A percentile compares a stretch with the other conserved stretches of the same genome.
Evolutionary conservation across 345 rosid genomes (phyloP).

Genomic region (Citrus sp.): DNA sequence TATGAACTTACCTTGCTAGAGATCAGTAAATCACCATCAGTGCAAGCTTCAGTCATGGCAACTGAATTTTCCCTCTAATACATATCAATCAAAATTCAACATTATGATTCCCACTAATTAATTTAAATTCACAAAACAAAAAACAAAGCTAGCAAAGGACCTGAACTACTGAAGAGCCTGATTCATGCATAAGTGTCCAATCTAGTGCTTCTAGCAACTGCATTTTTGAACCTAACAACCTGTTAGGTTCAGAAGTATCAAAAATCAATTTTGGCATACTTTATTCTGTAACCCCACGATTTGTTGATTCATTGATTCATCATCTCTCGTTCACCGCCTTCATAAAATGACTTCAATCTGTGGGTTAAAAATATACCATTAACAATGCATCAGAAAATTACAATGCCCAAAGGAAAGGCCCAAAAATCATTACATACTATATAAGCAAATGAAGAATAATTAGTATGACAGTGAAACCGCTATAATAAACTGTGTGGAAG

Average conservation of each 20-base stretch:
- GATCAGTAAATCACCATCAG: constrained; percentile 31
- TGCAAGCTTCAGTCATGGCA: constrained; percentile 28
- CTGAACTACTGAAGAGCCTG: constrained; percentile 43
- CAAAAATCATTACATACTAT: background rate
- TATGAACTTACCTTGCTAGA: constrained; percentile 39
- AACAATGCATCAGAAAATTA: background rate
- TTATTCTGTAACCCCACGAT: constrained; percentile 63
- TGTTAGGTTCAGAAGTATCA: background rate
- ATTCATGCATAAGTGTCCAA: constrained; percentile 94
- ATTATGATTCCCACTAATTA: background rate
- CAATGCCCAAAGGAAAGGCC: background rate
- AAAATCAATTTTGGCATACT: constrained; percentile 39
- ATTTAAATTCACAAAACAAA: background rate
- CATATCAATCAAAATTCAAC: constrained; percentile 5
- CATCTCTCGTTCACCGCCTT: constrained; percentile 75
- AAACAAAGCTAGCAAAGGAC: constrained; percentile 26
- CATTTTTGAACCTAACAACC: constrained; percentile 10
- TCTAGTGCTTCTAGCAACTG: constrained; percentile 96
- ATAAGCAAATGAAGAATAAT: background rate
- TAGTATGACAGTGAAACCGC: background rate
- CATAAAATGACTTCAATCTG: constrained; percentile 74
- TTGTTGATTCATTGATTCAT: constrained; percentile 53
- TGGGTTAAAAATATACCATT: constrained; percentile 3
- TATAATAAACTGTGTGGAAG: background rate
- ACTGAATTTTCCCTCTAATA: constrained; percentile 29